These are phyloP conservation scores for Tanozyma kutaoensis DNA, from an alignment of 805 yeast genomes.

Conservation along the genomic window DNA sequence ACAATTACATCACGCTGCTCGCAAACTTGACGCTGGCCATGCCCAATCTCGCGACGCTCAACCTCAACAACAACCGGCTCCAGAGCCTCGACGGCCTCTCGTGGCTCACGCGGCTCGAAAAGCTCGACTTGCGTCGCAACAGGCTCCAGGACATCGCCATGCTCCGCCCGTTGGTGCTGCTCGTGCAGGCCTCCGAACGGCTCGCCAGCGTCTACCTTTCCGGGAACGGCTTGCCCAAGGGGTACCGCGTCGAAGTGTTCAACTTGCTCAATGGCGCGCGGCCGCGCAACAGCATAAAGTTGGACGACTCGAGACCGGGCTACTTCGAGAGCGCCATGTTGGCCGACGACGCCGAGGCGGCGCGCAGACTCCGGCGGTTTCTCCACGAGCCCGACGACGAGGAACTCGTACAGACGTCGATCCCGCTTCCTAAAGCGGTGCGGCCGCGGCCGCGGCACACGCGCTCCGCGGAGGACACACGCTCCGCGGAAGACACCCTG, in stretches of 20 bases:
- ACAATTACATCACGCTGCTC: slow-evolving; percentile 24
- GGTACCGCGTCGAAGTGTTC: slow-evolving; percentile 39
- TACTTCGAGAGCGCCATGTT: slow-evolving; percentile 45
- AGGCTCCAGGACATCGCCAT: slow-evolving; percentile 17
- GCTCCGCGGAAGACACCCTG: background rate
- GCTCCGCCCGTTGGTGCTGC: slow-evolving; percentile 22
- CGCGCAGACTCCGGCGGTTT: slow-evolving; percentile 16
- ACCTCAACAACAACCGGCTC: slow-evolving; percentile 36
- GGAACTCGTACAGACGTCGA: slow-evolving; percentile 1
- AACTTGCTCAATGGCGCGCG: slow-evolving; percentile 42
- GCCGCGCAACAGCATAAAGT: slow-evolving; percentile 31
- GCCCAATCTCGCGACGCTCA: slow-evolving; percentile 28
- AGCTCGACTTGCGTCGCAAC: slow-evolving; percentile 41
- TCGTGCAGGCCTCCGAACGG: slow-evolving; percentile 15
- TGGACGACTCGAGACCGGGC: slow-evolving; percentile 51
- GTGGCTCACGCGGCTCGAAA: slow-evolving; percentile 27
- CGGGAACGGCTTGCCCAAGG: slow-evolving; percentile 32
- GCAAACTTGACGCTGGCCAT: slow-evolving; percentile 13
- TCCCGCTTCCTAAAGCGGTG: background rate
- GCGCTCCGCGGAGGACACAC: background rate
- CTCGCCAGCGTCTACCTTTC: slow-evolving; percentile 26
- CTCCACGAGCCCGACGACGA: background rate
- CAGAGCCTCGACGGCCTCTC: slow-evolving; percentile 31
- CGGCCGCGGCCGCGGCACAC: background rate
- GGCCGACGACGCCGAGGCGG: slow-evolving; percentile 35